phyloP scores from a whole-genome alignment of 2,329 filamentous ascomycete species.

The Coniochaeta hoffmannii region DNA sequence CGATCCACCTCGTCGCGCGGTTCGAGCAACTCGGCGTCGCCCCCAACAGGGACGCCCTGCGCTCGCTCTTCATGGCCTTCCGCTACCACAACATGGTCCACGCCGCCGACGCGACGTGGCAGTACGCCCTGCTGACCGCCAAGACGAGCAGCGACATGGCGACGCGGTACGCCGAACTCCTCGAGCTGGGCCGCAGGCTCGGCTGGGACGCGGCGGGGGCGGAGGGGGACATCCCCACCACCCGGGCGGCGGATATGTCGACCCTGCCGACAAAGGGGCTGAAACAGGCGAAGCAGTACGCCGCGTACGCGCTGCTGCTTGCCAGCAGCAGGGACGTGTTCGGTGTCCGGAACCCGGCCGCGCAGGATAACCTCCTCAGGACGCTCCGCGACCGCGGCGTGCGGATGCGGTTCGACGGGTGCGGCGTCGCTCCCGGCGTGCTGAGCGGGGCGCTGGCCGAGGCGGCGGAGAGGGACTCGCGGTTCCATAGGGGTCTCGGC shows the following conservation, averaged over 20 bases:
- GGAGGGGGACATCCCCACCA: too few relatives aligned
- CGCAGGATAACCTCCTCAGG: neutral
- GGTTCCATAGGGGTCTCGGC: neutral
- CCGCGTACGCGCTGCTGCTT: neutral
- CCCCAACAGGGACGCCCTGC: neutral
- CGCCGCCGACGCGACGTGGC: neutral
- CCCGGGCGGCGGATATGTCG: too few relatives aligned
- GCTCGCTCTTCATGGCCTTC: neutral
- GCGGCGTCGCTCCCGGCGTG: neutral
- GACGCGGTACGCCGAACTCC: neutral
- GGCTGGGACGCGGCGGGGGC: neutral
- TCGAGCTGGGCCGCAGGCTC: neutral
- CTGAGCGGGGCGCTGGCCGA: neutral
- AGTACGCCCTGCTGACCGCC: neutral
- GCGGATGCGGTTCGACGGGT: neutral
- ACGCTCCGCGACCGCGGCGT: neutral
- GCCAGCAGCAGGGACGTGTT: neutral
- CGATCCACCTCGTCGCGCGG: conserved; percentile 15
- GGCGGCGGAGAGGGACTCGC: neutral
- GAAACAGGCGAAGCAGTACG: neutral
- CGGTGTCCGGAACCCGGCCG: neutral
- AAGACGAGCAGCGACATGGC: neutral
- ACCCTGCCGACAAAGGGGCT: neutral
- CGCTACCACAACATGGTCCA: neutral
- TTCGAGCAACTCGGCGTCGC: conserved; percentile 12